Percentiles rank a stretch among this genome's conserved stretches.
Conservation (phyloP, 2,329 filamentous ascomycete genomes). For the Tolypocladium amazonense region DNA sequence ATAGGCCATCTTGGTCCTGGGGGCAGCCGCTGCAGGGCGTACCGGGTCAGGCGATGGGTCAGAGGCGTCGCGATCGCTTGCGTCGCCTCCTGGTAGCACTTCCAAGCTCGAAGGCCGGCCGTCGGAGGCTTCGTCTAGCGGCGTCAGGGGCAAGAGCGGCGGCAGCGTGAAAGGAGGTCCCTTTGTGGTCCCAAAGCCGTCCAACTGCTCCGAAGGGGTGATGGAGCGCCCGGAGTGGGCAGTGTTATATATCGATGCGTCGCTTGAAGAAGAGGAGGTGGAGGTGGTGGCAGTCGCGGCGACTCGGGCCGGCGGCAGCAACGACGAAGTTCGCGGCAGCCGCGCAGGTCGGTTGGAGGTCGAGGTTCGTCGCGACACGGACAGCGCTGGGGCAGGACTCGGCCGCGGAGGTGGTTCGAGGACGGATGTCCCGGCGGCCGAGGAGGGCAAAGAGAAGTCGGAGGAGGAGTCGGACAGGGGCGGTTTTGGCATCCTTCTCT, state of each 20-base stretch:
- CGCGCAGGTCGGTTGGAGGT: conserved; percentile 19
- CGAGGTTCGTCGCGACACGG: conserved; percentile 10
- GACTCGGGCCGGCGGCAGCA: conserved; percentile 26
- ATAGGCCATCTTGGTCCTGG: conserved; percentile 16
- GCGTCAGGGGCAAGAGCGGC: conserved; percentile 12
- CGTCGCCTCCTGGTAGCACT: conserved; percentile 4
- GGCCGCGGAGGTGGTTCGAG: neutral
- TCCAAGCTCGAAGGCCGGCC: conserved; percentile 1
- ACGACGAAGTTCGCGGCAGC: conserved; percentile 31
- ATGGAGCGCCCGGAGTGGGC: neutral
- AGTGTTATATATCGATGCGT: neutral
- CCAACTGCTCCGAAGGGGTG: neutral
- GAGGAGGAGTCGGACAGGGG: conserved; percentile 10
- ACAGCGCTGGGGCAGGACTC: conserved; percentile 10
- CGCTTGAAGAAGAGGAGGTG: neutral
- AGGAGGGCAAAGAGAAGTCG: neutral
- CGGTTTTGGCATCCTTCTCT: conserved; percentile 14
- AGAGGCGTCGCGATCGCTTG: conserved; percentile 6
- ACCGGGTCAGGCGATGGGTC: conserved; percentile 5
- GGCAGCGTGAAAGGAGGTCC: conserved; percentile 9
- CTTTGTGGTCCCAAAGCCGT: neutral
- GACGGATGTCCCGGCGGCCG: conserved; percentile 9
- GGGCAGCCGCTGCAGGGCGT: conserved; percentile 6
- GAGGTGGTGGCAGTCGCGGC: conserved; percentile 3
- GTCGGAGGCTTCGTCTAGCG: conserved; percentile 8